Percentiles rank a stretch among this genome's conserved stretches.
Evolutionary conservation across 805 yeast species (phyloP).

Genomic region (Candida piceae): DNA sequence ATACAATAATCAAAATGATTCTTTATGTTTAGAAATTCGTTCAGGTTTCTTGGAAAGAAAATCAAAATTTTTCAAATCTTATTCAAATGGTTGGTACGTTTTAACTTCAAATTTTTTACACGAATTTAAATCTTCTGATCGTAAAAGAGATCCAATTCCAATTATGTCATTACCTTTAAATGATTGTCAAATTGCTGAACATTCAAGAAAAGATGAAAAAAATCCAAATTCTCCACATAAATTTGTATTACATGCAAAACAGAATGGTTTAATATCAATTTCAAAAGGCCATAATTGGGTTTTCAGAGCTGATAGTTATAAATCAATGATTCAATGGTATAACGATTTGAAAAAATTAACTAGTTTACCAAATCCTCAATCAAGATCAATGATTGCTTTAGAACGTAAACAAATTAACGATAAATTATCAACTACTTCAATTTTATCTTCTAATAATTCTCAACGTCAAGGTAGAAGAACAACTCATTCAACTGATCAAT

Average conservation of each 20-base stretch:
- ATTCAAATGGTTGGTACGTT: conserved; percentile 86
- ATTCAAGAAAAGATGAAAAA: conserved; percentile 64
- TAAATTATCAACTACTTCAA: conserved; percentile 21
- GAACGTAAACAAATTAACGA: conserved; percentile 27
- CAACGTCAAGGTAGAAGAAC: conserved; percentile 11
- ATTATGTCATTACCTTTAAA: conserved; percentile 76
- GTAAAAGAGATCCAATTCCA: conserved; percentile 76
- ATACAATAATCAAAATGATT: conserved; percentile 66
- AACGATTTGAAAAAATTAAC: conserved; percentile 69
- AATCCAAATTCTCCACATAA: conserved; percentile 54
- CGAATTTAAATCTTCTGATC: conserved; percentile 80
- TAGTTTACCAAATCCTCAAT: conserved; percentile 51
- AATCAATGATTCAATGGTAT: conserved; percentile 79
- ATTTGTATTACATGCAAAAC: conserved; percentile 74
- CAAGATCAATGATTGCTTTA: conserved; percentile 45
- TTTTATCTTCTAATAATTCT: conserved; percentile 25
- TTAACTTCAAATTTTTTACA: conserved; percentile 84
- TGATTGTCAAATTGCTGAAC: conserved; percentile 79
- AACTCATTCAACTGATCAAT: conserved; percentile 14
- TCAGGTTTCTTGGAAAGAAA: conserved; percentile 84
- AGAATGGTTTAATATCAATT: conserved; percentile 67
- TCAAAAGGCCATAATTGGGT: conserved; percentile 89
- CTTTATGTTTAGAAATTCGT: conserved; percentile 61
- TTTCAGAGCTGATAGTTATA: conserved; percentile 84
- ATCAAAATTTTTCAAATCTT: conserved; percentile 88